Base-by-base conservation (phyloP, 305 asterid species). In the Fraxinus velutina region DNA sequence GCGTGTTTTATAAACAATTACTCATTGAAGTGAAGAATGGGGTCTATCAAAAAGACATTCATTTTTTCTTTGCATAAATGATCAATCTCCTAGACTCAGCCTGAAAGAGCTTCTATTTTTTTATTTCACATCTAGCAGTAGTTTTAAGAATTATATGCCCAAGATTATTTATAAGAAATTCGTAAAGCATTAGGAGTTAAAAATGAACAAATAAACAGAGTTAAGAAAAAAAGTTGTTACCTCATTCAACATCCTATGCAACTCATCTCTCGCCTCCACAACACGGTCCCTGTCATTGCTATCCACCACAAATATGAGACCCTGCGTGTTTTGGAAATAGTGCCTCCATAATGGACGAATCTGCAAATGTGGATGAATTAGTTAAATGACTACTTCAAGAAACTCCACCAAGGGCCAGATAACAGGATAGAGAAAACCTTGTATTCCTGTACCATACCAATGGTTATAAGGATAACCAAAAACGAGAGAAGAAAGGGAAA, bases 231-330 rank as follows among this genome's bases (percentile, higher is more conserved):
- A 10, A 24, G 8, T 27, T 22, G 64, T 82, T 75, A 92, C 97
- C 97, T 92, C 97, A 79, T 92, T 92, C 89, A 92, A 89, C 97
- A 92, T 92, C 83, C 97, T 88, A 83, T 92, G 97, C 83, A 92
- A 86, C 89, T 91, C 97, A 89, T 92, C 95, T 83, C 93, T 90
- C 44, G 94, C 97, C 90, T 91, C 97, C 47, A 92, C 92, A 42
- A 91, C 92, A 79, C 94, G 90, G 78, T 92, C 94, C 82, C 93
- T 89, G 77, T 92, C 97, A 78, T 92, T 92, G 91, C 94, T 92
- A 79, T 92, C 97, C 84, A 92, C 94, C 76, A 91, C 94, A 55
- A 92, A 92, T 55, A 92, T 92, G 83, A 92, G 94, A 70, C 97
- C 97, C 88, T 92, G 94, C 22, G 94, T 92, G 87, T 92, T 92